These are phyloP conservation scores for Remersonia thermophila DNA, from an alignment of 2,329 filamentous ascomycete genomes.

Conservation along the genomic window DNA sequence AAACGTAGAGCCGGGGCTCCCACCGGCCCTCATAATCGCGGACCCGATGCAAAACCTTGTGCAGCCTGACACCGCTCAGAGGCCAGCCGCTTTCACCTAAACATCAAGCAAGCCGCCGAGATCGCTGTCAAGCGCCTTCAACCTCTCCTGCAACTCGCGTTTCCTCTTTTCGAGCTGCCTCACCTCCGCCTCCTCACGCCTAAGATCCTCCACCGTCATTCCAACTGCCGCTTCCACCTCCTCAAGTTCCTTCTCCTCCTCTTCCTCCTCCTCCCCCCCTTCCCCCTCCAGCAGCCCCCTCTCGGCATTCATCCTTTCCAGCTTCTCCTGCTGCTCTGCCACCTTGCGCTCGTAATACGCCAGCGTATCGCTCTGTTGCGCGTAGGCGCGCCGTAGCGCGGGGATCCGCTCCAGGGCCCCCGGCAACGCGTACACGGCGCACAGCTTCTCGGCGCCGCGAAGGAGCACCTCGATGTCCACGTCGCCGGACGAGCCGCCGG, in stretches of 20 bases:
- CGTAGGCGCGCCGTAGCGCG: slow-evolving; percentile 56
- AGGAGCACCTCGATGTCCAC: slow-evolving; percentile 80
- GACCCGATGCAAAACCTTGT: too few relatives aligned
- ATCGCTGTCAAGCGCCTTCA: slow-evolving; percentile 44
- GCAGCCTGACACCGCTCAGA: too few relatives aligned
- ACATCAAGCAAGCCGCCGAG: slow-evolving; percentile 41
- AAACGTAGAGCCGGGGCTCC: too few relatives aligned
- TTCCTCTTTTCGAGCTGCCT: slow-evolving; percentile 44
- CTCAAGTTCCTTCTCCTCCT: slow-evolving; percentile 53
- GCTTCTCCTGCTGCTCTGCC: slow-evolving; percentile 58
- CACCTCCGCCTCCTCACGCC: slow-evolving; percentile 58
- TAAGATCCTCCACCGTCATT: too few relatives aligned
- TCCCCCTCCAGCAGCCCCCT: slow-evolving; percentile 37
- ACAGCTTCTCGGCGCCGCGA: slow-evolving; percentile 78
- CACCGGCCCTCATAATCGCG: too few relatives aligned
- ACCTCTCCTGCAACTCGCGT: slow-evolving; percentile 39
- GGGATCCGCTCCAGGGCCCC: slow-evolving; percentile 69
- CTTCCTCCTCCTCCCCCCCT: slow-evolving; percentile 32
- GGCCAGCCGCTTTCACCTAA: slow-evolving; percentile 17
- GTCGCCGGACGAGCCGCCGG: slow-evolving; percentile 43
- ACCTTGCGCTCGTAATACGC: slow-evolving; percentile 72
- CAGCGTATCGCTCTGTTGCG: slow-evolving; percentile 59
- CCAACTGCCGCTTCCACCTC: slow-evolving; percentile 43
- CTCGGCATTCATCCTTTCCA: slow-evolving; percentile 63
- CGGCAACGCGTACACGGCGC: slow-evolving; percentile 71